Evolutionary conservation across 2,329 filamentous ascomycete genomes (phyloP).

Genomic region (Diaporthe humulicola): DNA sequence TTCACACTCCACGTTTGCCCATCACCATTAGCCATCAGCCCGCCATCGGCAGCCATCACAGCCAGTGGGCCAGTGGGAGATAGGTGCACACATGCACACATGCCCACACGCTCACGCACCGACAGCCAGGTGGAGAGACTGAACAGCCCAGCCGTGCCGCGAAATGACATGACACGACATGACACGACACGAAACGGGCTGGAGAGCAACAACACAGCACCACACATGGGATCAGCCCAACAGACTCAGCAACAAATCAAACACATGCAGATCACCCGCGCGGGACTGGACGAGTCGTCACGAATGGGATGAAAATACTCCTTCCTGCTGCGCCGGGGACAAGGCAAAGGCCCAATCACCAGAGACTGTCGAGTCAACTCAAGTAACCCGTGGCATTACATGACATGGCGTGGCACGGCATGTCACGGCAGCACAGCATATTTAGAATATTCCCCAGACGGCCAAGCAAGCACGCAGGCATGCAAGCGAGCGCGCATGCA

Average conservation of each 20-base stretch:
- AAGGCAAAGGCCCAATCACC: background rate
- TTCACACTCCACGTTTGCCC: background rate
- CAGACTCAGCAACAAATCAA: background rate
- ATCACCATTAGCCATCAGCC: constrained; percentile 3
- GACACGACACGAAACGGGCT: background rate
- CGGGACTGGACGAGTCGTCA: constrained; percentile 8
- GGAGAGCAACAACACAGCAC: constrained; percentile 3
- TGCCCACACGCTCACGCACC: background rate
- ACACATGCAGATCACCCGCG: background rate
- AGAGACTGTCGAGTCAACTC: background rate
- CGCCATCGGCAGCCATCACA: background rate
- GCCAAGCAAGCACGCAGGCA: background rate
- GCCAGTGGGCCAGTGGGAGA: background rate
- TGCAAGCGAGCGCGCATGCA: background rate
- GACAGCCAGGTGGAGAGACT: background rate
- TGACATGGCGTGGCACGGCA: constrained; percentile 5
- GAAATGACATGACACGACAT: background rate
- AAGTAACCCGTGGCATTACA: background rate
- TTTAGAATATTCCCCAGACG: background rate
- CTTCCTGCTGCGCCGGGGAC: background rate
- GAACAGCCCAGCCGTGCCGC: background rate
- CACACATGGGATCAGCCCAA: background rate
- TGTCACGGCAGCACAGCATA: background rate
- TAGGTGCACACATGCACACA: background rate
- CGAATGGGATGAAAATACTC: constrained; percentile 14